Evolutionary conservation across 2,329 filamentous ascomycete species (phyloP).

Genomic region (Colletotrichum sp.): DNA sequence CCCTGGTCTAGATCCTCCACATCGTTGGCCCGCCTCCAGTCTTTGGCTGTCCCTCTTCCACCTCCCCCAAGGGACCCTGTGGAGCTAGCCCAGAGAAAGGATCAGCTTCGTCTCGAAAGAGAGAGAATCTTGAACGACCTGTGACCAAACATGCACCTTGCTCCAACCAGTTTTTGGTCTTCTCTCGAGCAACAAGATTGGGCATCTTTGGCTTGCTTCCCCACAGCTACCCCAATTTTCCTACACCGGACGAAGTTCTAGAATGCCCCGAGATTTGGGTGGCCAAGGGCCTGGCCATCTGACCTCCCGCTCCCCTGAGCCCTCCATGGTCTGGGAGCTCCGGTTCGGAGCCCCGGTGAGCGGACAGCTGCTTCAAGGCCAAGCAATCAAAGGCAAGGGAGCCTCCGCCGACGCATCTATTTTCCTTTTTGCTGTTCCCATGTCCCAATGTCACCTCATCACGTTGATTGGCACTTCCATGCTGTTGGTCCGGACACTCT

Average conservation of each 20-base stretch:
- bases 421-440: neutral
- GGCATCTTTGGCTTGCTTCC: neutral
- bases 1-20: neutral
- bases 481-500: neutral
- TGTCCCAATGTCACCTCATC: neutral
- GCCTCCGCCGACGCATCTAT: neutral
- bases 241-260: slow-evolving; percentile 6
- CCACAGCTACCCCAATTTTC: slow-evolving; percentile 9
- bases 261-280: neutral
- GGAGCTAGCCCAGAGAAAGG: neutral
- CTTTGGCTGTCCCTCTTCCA: neutral
- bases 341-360: neutral
- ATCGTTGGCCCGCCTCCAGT: neutral
- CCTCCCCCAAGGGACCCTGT: neutral
- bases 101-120: neutral
- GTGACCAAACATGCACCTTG: neutral
- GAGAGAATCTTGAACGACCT: neutral
- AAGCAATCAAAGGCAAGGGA: neutral
- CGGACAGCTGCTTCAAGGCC: neutral
- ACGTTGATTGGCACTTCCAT: neutral
- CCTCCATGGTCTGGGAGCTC: neutral
- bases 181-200: slow-evolving; percentile 5
- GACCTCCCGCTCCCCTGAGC: neutral
- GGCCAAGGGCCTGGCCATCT: neutral
- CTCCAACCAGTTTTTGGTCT: neutral